These are phyloP conservation scores for Pleurotus pulmonarius DNA, from an alignment of 768 basidiomycete genomes.

Conservation along the genomic window DNA sequence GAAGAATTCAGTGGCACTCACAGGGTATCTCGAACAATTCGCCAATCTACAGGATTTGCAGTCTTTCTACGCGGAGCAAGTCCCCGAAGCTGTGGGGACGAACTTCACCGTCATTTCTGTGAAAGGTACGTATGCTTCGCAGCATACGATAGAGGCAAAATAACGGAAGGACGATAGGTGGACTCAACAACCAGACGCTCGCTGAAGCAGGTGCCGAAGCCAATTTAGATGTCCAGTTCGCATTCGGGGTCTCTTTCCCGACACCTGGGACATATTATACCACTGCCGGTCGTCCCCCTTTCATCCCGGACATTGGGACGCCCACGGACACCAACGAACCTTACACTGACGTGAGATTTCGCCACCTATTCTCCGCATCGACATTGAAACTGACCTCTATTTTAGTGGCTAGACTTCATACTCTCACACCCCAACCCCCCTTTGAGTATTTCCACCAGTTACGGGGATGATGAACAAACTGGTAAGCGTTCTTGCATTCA, in stretches of 20 bases:
- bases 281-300: slow-evolving; percentile 61
- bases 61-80: slow-evolving; percentile 44
- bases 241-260: slow-evolving; percentile 60
- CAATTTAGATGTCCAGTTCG: slow-evolving; percentile 65
- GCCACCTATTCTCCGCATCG: neutral
- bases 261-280: slow-evolving; percentile 58
- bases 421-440: slow-evolving; percentile 41
- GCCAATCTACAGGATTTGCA: slow-evolving; percentile 51
- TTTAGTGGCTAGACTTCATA: slow-evolving; percentile 55
- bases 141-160: neutral
- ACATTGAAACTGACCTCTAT: neutral
- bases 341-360: slow-evolving; percentile 16
- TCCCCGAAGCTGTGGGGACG: slow-evolving; percentile 44
- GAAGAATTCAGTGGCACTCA: slow-evolving; percentile 49
- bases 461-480: slow-evolving; percentile 71
- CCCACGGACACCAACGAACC: slow-evolving; percentile 36
- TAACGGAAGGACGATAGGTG: slow-evolving; percentile 37
- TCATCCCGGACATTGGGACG: slow-evolving; percentile 40
- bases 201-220: slow-evolving; percentile 59
- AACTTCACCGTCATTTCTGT: slow-evolving; percentile 53
- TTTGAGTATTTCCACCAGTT: slow-evolving; percentile 67
- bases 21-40: slow-evolving; percentile 50
- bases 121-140: slow-evolving; percentile 35
- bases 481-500: slow-evolving; percentile 27
- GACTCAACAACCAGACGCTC: slow-evolving; percentile 53